These are phyloP conservation scores for Phytomonas sp. DNA, from an alignment of 208 protist genomes.

Conservation along the genomic window DNA sequence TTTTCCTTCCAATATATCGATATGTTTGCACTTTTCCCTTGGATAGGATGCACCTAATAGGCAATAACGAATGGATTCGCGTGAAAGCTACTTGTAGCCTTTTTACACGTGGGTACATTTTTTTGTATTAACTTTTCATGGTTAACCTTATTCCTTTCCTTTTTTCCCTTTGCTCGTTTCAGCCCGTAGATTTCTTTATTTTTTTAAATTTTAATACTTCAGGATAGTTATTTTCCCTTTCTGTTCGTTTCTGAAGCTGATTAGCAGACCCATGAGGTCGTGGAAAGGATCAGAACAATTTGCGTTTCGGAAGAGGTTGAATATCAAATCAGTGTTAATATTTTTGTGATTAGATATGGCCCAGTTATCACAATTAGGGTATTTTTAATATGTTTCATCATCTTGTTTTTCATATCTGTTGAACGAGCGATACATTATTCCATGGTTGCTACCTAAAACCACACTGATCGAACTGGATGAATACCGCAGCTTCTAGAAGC, in stretches of 20 bases:
- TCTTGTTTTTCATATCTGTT: conserved; percentile 25
- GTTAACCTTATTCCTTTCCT: neutral
- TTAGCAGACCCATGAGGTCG: neutral
- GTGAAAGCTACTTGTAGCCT: neutral
- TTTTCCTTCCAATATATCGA: neutral
- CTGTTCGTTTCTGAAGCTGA: neutral
- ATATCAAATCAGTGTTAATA: conserved; percentile 9
- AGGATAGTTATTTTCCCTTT: neutral
- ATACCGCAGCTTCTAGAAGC: neutral
- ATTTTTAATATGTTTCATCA: conserved; percentile 24
- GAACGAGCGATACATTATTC: conserved; percentile 21
- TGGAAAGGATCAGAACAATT: neutral
- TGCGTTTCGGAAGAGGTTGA: neutral
- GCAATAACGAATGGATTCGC: neutral
- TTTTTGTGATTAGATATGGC: conserved; percentile 22
- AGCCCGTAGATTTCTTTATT: neutral
- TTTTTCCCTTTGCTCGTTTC: neutral
- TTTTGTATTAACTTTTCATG: neutral
- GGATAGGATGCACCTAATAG: neutral
- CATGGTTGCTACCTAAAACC: neutral
- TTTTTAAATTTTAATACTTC: neutral
- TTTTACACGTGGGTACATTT: neutral
- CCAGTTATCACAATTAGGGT: conserved; percentile 26
- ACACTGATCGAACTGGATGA: neutral
- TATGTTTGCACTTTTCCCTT: neutral